phyloP scores from a whole-genome alignment of 345 rosid species.

The Abelmoschus esculentus region DNA sequence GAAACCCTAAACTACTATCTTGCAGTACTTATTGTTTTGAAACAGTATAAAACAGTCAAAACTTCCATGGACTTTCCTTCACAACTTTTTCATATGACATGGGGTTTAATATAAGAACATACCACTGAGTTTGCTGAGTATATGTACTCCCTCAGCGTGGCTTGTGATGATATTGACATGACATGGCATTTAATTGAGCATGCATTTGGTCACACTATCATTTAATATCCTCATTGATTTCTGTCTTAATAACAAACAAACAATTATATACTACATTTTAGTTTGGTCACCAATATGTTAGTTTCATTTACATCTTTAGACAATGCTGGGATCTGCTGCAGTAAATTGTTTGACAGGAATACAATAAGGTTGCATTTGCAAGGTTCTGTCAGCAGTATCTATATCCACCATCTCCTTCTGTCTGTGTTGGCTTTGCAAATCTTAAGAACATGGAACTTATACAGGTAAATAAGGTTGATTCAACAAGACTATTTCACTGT shows the following conservation, averaged over 20 bases:
- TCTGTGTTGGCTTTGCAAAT: background rate
- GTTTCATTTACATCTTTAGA: background rate
- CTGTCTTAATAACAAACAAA: background rate
- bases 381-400: background rate
- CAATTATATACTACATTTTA: background rate
- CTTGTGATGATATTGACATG: background rate
- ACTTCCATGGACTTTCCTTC: background rate
- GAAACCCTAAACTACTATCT: background rate
- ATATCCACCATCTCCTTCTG: no score
- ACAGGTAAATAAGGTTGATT: background rate
- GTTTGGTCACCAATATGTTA: background rate
- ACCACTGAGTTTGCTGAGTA: background rate
- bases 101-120: background rate
- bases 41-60: background rate
- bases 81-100: background rate
- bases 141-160: background rate
- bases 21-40: background rate
- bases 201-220: background rate
- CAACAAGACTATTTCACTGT: background rate
- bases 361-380: background rate
- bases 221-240: background rate
- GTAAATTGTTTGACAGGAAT: background rate
- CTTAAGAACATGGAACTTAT: background rate
- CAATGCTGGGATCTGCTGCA: background rate
- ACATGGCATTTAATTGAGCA: background rate